These are phyloP conservation scores for Pseudotsuga menziesii DNA, from an alignment of 75 land plant species.

Conservation along the genomic window DNA sequence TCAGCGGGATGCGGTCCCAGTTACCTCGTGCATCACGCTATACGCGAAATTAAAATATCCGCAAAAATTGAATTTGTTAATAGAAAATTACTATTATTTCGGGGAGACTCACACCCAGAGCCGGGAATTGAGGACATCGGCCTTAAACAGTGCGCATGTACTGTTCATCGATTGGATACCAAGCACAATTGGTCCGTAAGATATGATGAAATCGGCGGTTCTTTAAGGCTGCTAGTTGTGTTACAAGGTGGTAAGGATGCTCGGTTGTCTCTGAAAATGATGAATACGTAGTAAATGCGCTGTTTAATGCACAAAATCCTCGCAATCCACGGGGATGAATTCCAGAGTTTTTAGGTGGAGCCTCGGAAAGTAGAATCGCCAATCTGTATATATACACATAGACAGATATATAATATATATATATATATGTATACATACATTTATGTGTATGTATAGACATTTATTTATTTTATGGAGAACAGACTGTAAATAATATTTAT, in stretches of 20 bases:
- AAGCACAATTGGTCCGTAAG: neutral
- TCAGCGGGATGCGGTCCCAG: neutral
- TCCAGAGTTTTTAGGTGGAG: constrained; percentile 6
- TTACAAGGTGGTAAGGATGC: neutral
- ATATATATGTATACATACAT: neutral
- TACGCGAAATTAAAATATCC: neutral
- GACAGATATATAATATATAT: neutral
- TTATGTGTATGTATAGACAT: neutral
- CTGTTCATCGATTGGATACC: too few relatives aligned
- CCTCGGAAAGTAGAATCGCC: too few relatives aligned
- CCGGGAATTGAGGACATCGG: neutral
- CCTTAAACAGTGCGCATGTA: neutral
- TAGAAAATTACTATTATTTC: neutral
- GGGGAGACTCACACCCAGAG: neutral
- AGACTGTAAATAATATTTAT: too few relatives aligned
- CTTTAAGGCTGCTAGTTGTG: neutral
- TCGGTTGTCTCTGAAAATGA: neutral
- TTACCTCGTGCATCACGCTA: constrained; percentile 4
- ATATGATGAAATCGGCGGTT: neutral
- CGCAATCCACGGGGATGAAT: neutral
- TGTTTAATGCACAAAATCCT: neutral
- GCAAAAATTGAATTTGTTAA: neutral
- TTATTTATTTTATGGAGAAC: neutral
- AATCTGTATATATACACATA: too few relatives aligned
- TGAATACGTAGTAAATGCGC: constrained; percentile 1